Conservation (phyloP, 2,329 filamentous ascomycete genomes). For the Tympanopsis confertula region DNA sequence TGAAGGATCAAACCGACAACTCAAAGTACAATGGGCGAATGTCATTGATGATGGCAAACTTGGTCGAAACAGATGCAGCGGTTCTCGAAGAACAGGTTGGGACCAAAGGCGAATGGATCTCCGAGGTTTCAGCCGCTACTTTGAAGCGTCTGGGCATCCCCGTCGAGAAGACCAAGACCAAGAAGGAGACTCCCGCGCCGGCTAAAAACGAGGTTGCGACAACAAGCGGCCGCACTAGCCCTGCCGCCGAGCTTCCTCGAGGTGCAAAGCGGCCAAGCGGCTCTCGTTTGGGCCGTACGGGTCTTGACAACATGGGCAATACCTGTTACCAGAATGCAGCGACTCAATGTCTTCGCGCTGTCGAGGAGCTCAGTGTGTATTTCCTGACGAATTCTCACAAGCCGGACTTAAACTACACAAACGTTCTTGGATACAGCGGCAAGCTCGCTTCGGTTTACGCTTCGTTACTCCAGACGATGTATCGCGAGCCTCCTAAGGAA, state of each 20-base stretch:
- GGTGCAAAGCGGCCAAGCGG: conserved; percentile 61
- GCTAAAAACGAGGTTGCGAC: no score
- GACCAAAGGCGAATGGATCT: conserved; percentile 37
- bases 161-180: conserved; percentile 6
- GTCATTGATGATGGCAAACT: conserved; percentile 51
- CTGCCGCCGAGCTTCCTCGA: conserved; percentile 51
- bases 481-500: conserved; percentile 51
- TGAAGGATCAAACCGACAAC: conserved; percentile 61
- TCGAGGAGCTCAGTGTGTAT: conserved; percentile 86
- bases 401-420: conserved; percentile 71
- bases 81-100: conserved; percentile 73
- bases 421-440: conserved; percentile 76
- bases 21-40: conserved; percentile 66
- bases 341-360: conserved; percentile 83
- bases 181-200: conserved; percentile 11
- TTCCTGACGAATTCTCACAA: conserved; percentile 63
- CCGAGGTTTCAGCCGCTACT: conserved; percentile 20
- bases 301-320: conserved; percentile 83
- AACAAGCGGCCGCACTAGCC: conserved; percentile 62
- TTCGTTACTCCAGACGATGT: conserved; percentile 65
- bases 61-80: conserved; percentile 64
- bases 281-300: conserved; percentile 64
- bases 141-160: conserved; percentile 16
- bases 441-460: conserved; percentile 79
- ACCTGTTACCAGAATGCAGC: conserved; percentile 99